A percentile compares a stretch with the other conserved stretches of the same genome.
Conservation (phyloP, 768 basidiomycete species). For the Termitomyces eurrhizus region DNA sequence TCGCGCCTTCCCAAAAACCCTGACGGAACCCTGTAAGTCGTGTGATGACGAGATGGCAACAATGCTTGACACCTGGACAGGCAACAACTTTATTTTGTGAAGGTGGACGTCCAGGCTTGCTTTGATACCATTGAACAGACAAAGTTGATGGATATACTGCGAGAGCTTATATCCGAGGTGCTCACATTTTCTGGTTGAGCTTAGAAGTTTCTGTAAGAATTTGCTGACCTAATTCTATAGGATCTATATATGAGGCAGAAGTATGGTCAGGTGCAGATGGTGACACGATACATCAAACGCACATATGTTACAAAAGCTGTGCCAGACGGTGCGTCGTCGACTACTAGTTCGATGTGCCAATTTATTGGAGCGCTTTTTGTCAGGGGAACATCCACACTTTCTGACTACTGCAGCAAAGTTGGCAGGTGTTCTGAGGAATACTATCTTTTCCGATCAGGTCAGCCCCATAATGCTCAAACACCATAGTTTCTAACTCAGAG, state of each 20-base stretch:
- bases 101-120: slow-evolving; percentile 93
- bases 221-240: slow-evolving; percentile 29
- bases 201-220: neutral
- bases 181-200: neutral
- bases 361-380: neutral
- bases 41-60: neutral
- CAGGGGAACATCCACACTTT: slow-evolving; percentile 79
- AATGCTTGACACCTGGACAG: slow-evolving; percentile 34
- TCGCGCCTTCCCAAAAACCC: slow-evolving; percentile 34
- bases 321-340: slow-evolving; percentile 50
- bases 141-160: slow-evolving; percentile 75
- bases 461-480: neutral
- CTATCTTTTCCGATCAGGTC: slow-evolving; percentile 86
- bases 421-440: slow-evolving; percentile 62
- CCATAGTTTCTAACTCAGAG: neutral
- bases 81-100: slow-evolving; percentile 91
- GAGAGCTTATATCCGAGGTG: slow-evolving; percentile 71
- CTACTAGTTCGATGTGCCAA: neutral
- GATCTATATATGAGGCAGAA: slow-evolving; percentile 69
- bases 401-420: slow-evolving; percentile 63
- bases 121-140: slow-evolving; percentile 95
- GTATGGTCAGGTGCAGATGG: slow-evolving; percentile 62
- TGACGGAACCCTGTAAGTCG: slow-evolving; percentile 50
- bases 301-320: slow-evolving; percentile 57
- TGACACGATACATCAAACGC: slow-evolving; percentile 53